Evolutionary conservation across 768 basidiomycete genomes (phyloP), one percentile per base, ranked within the genome.

Genomic region (Pisolithus microcarpus): DNA sequence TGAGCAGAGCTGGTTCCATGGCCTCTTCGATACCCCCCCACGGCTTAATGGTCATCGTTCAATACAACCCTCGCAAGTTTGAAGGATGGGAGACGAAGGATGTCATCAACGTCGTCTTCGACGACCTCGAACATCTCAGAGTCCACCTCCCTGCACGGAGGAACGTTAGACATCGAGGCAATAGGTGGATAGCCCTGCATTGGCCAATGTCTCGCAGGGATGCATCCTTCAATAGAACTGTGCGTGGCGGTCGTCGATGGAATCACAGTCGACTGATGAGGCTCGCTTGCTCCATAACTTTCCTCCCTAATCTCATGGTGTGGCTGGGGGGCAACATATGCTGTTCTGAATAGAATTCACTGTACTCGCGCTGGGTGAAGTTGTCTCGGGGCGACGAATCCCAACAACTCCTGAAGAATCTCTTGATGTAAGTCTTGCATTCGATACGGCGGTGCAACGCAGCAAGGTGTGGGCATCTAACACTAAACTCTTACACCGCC

Each of bases 71-170:
- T 19, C 40, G 16, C 40, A 42, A 24, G 23, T 42, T 42, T 19
- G 18, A 21, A 40, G 10, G 39, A 5, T 6, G 10, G 15, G 8
- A 3, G 5, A 40, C 19, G 21, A 19, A 23, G 42, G 62, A 46
- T 10, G 52, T 65, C 38, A 55, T 55, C 37, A 58, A 34, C 11
- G 34, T 56, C 43, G 49, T 66, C 36, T 59, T 67, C 48, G 57
- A 52, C 38, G 65, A 68, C 51, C 60, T 68, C 26, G 50, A 39
- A n/a, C 54, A 51, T 37, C 66, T 68, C 37, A 62, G 66, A 48
- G 66, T 64, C 2, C 65, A 68, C 43, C 58, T 53, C 0, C 66
- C 65, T 0, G 57, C 64, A 19, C 55, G 63, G 16, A 67, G 45
- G 48, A 66, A 66, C 52, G 56, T 66, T 15, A 52, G 19, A 1